Evolutionary conservation across 129 eudicot genomes (phyloP).

Genomic region (Deinandra increscens): DNA sequence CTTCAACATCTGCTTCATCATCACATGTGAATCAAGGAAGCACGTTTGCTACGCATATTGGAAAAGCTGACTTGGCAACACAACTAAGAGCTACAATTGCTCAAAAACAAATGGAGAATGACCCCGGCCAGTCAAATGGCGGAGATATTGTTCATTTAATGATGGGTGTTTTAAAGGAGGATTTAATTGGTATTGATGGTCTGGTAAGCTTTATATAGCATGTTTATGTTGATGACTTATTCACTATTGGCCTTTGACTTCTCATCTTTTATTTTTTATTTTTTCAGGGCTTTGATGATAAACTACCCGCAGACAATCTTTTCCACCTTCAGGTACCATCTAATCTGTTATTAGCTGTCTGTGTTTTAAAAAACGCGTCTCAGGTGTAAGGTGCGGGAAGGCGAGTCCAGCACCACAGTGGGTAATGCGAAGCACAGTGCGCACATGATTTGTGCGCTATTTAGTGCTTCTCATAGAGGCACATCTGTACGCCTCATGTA

Average conservation of each 20-base stretch:
- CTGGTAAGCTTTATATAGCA: conserved; percentile 51
- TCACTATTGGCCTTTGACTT: conserved; percentile 15
- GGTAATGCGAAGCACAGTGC: neutral
- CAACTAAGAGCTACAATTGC: conserved; percentile 88
- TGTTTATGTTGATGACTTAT: conserved; percentile 21
- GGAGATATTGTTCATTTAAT: conserved; percentile 81
- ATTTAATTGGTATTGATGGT: conserved; percentile 75
- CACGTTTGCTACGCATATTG: conserved; percentile 40
- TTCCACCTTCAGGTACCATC: conserved; percentile 74
- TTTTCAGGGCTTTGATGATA: conserved; percentile 94
- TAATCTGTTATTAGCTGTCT: neutral
- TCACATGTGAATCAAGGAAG: conserved; percentile 48
- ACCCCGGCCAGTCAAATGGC: conserved; percentile 61
- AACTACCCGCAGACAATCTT: conserved; percentile 82
- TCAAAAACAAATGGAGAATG: conserved; percentile 84
- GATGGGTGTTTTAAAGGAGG: conserved; percentile 87
- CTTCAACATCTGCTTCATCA: conserved; percentile 76
- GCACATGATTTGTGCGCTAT: neutral
- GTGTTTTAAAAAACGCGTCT: no score
- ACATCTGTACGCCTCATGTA: neutral
- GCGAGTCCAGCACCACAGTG: no score
- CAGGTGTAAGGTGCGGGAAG: neutral
- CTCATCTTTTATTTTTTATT: conserved; percentile 9
- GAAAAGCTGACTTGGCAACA: conserved; percentile 74
- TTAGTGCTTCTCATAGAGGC: neutral